These are phyloP conservation scores for Vararia minispora DNA, from an alignment of 768 basidiomycete species.

Conservation along the genomic window DNA sequence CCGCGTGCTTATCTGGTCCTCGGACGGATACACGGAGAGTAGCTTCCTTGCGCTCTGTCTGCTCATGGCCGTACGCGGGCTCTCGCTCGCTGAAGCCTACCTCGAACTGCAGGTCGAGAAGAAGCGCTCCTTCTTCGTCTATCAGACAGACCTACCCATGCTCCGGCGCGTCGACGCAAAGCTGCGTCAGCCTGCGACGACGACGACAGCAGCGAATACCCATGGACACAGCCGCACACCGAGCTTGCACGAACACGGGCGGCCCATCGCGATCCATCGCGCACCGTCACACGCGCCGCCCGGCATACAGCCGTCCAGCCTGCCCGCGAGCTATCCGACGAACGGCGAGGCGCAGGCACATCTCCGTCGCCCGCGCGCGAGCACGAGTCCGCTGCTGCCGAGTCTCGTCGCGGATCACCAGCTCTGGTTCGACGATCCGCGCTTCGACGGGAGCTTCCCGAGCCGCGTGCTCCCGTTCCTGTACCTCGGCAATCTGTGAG, in stretches of 20 bases:
- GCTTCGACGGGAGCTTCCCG: constrained; percentile 95
- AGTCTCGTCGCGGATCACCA: constrained; percentile 62
- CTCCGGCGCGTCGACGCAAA: constrained; percentile 58
- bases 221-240: neutral
- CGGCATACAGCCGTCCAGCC: constrained; percentile 4
- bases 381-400: constrained; percentile 56
- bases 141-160: constrained; percentile 66
- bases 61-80: constrained; percentile 63
- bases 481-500: constrained; percentile 90
- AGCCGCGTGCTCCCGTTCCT: constrained; percentile 87
- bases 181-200: constrained; percentile 21
- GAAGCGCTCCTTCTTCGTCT: constrained; percentile 84
- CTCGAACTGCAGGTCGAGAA: constrained; percentile 79
- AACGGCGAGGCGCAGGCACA: constrained; percentile 11
- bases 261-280: constrained; percentile 3
- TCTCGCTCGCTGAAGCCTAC: constrained; percentile 82
- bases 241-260: neutral
- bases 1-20: constrained; percentile 71
- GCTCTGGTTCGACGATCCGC: constrained; percentile 88
- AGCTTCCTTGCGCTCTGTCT: constrained; percentile 79
- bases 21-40: constrained; percentile 90
- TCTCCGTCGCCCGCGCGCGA: constrained; percentile 49
- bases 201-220: constrained; percentile 1
- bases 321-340: constrained; percentile 22
- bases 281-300: constrained; percentile 4